Conservation (phyloP, 257 asterid genomes). For the Solanum paucissectum region DNA sequence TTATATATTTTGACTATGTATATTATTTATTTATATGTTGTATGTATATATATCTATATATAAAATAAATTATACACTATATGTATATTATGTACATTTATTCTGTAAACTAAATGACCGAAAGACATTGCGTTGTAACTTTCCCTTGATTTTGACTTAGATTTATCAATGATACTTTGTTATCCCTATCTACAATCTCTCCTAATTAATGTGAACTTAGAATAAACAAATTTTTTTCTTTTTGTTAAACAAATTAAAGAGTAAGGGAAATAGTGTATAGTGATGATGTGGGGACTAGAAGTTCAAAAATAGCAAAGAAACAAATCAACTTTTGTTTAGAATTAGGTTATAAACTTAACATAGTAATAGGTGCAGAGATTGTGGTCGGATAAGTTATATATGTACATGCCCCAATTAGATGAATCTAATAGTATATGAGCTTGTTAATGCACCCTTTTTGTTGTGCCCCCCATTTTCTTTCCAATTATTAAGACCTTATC, state of each 20-base stretch:
- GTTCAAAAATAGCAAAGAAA: neutral
- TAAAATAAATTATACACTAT: too few species aligned
- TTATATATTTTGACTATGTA: neutral
- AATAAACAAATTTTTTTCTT: neutral
- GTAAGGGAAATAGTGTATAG: neutral
- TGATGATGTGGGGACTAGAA: neutral
- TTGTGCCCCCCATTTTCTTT: neutral
- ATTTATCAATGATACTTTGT: too few species aligned
- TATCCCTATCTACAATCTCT: neutral
- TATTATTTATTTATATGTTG: too few species aligned
- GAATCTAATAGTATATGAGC: neutral
- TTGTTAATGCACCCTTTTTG: neutral
- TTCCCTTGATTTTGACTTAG: too few species aligned
- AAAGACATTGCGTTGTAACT: too few species aligned
- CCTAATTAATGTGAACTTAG: neutral
- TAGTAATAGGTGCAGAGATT: neutral
- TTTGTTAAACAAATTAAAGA: neutral
- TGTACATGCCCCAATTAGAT: neutral
- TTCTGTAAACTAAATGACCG: too few species aligned
- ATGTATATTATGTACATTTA: too few species aligned
- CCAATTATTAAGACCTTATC: neutral
- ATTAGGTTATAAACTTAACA: neutral
- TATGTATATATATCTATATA: too few species aligned
- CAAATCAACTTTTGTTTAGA: neutral
- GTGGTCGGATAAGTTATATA: neutral